Percentiles rank a stretch among this genome's conserved stretches.
These are phyloP conservation scores for Fraxinus sp. DNA, from an alignment of 305 asterid species.

Conservation along the genomic window DNA sequence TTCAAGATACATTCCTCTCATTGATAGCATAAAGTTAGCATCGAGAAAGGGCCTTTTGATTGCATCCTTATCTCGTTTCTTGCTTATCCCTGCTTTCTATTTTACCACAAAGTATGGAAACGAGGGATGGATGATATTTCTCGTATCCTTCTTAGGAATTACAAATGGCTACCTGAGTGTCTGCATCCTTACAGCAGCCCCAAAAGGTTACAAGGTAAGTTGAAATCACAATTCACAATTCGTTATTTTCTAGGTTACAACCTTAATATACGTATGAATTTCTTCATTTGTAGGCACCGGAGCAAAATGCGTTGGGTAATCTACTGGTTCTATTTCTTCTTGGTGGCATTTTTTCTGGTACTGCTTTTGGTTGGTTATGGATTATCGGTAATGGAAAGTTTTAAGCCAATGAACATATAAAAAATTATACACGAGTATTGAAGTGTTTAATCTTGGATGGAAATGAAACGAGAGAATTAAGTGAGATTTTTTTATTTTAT, in stretches of 20 bases:
- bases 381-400: slow-evolving; percentile 53
- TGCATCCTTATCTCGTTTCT: slow-evolving; percentile 45
- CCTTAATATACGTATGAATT: not conserved
- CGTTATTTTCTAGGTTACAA: not conserved
- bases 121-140: slow-evolving; percentile 79
- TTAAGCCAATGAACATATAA: slow-evolving; percentile 7
- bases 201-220: slow-evolving; percentile 73
- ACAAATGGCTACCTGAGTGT: slow-evolving; percentile 82
- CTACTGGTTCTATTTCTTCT: slow-evolving; percentile 66
- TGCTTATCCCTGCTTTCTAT: slow-evolving; percentile 78
- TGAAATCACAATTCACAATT: not conserved
- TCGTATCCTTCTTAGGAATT: slow-evolving; percentile 65
- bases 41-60: slow-evolving; percentile 55
- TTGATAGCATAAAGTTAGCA: slow-evolving; percentile 40
- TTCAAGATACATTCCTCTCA: slow-evolving; percentile 59
- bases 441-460: not conserved
- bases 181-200: slow-evolving; percentile 71
- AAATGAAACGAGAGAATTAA: not conserved
- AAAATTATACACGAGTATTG: not conserved
- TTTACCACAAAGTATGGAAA: slow-evolving; percentile 88
- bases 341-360: slow-evolving; percentile 72
- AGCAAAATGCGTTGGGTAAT: slow-evolving; percentile 87
- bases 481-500: not conserved
- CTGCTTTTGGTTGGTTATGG: slow-evolving; percentile 83
- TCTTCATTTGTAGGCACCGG: slow-evolving; percentile 62